phyloP scores from a whole-genome alignment of 2,329 filamentous ascomycete species.

The Botrytis galanthina region DNA sequence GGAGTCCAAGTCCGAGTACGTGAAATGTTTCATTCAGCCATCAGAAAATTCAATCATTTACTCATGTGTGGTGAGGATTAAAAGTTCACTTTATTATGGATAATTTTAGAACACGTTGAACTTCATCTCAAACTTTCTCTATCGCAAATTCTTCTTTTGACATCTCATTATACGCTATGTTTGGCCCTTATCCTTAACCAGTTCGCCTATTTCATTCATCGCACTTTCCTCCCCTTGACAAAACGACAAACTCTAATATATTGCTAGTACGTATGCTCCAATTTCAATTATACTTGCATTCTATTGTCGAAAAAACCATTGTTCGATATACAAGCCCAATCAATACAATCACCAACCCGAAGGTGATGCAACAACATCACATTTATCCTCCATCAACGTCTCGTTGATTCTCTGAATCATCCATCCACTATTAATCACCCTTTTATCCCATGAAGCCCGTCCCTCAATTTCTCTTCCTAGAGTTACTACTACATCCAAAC shows the following conservation, averaged over 20 bases:
- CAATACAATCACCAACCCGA: neutral
- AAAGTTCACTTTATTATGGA: no score
- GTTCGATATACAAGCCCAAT: neutral
- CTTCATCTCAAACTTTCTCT: neutral
- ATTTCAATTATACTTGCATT: neutral
- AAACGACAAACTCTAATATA: neutral
- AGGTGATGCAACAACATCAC: neutral
- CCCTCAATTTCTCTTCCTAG: conserved; percentile 1
- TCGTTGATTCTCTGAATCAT: conserved; percentile 14
- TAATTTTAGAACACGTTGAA: neutral
- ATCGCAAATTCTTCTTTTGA: neutral
- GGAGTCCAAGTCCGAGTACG: neutral
- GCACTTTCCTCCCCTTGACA: neutral
- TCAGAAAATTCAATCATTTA: neutral
- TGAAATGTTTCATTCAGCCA: neutral
- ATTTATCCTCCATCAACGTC: neutral
- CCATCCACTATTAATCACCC: conserved; percentile 1
- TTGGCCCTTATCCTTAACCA: neutral
- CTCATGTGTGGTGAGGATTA: neutral
- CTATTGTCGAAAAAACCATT: neutral
- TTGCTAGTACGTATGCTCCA: neutral
- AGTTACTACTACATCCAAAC: conserved; percentile 2
- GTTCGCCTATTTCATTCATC: neutral
- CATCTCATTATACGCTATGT: neutral
- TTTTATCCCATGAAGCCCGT: neutral